Evolutionary conservation across 108 stramenopile genomes (phyloP).

Genomic region (Nannochloropsis granulata): DNA sequence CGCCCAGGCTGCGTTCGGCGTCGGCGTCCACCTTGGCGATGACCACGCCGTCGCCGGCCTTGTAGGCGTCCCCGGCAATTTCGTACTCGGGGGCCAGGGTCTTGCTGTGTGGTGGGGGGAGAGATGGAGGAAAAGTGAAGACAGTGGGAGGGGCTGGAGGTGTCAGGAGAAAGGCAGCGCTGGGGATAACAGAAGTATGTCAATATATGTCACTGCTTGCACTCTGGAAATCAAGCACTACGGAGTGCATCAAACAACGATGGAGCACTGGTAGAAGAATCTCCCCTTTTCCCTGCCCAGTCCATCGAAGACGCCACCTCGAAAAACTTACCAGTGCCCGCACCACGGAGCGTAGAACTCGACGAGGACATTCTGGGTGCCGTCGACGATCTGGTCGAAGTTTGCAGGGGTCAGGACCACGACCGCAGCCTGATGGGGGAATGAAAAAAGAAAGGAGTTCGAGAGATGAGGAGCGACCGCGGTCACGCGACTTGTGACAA

Average conservation of each 20-base stretch:
- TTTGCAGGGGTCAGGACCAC: neutral
- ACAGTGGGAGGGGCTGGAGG: neutral
- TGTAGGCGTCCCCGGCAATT: constrained; percentile 3
- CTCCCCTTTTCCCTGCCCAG: too few species aligned
- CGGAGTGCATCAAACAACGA: neutral
- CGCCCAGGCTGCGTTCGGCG: constrained; percentile 2
- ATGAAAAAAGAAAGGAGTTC: neutral
- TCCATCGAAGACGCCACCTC: neutral
- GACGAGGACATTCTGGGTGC: neutral
- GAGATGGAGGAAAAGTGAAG: neutral
- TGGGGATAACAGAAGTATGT: too few species aligned
- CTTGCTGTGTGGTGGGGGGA: constrained; percentile 6
- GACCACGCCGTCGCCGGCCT: constrained; percentile 1
- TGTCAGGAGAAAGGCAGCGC: neutral
- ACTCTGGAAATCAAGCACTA: neutral
- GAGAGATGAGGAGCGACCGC: neutral
- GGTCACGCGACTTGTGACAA: neutral
- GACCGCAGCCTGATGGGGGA: neutral
- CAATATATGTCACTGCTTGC: neutral
- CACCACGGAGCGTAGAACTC: constrained; percentile 29
- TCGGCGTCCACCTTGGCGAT: constrained; percentile 36
- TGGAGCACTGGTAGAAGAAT: too few species aligned
- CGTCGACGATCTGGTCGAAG: neutral
- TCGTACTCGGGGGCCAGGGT: constrained; percentile 30
- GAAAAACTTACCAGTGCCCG: neutral